Evolutionary conservation across 371 early-diverging fungal genomes (phyloP), one percentile per base, ranked within the genome.

Genomic region (Rozella allomycis): DNA sequence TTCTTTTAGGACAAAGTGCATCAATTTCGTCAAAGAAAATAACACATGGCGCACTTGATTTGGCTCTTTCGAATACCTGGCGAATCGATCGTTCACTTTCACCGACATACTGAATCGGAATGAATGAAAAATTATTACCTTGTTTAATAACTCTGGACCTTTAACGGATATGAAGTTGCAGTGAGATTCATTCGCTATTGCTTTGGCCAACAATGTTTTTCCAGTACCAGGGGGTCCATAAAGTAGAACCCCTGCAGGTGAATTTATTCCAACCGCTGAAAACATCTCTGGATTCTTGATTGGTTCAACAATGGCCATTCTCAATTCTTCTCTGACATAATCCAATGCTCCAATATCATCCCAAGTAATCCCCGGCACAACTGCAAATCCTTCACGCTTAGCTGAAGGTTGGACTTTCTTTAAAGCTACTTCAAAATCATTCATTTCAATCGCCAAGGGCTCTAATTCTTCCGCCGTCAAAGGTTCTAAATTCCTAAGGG

Each of bases 201-300:
- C 98, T 50, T 93, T 93, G 12, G 98, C 98, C 39, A 98, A 58
- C 39, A 99, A 50, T 2, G 99, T 97, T 54, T 99, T 99, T 31
- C 99, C 99, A 57, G 93, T 93, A 40, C 99, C 99, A 3, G 98
- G 98, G 21, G 98, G 98, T 9, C 99, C 99, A 74, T 93, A 91
- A 11, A 99, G 55, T 27, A 99, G 54, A 0, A 98, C 90, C 34
- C 99, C 99, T 20, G 80, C 73, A 2, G 97, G 83, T 2, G 75
- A 63, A 1, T 66, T 71, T 37, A 98, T 94, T 19, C 98, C 98
- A 1, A 96, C 79, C 29, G 62, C 55, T 30, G 67, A 58, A 55
- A 91, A 98, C 31, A 76, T 59, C 34, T 93, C 82, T 3, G 94
- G 91, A 45, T 81, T 72, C 40, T 73, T 72, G 34, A 93, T 85